These are phyloP conservation scores for Coniella vitis DNA, from an alignment of 2,329 filamentous ascomycete genomes.

Conservation along the genomic window DNA sequence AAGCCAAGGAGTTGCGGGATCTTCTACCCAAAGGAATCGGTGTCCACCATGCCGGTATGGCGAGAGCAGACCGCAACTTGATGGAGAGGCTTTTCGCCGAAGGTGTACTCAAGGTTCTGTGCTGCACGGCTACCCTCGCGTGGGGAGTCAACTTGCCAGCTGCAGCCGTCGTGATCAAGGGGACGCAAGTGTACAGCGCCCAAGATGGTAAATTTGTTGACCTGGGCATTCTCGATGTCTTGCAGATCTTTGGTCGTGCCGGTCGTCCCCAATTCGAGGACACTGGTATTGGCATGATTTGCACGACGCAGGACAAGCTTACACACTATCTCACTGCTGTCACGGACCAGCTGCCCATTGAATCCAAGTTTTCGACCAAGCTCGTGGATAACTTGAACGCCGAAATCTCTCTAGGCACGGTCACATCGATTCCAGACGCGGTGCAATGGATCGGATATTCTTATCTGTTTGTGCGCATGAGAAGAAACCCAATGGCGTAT, in stretches of 20 bases:
- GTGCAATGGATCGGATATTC: constrained; percentile 98
- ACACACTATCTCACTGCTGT: constrained; percentile 87
- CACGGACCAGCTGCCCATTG: constrained; percentile 93
- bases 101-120: constrained; percentile 92
- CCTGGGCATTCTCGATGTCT: constrained; percentile 88
- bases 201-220: constrained; percentile 97
- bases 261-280: constrained; percentile 97
- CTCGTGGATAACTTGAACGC: constrained; percentile 96
- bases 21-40: constrained; percentile 86
- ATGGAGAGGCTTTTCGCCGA: constrained; percentile 88
- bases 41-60: constrained; percentile 95
- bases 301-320: constrained; percentile 90
- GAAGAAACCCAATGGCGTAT: constrained; percentile 81
- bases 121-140: constrained; percentile 93
- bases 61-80: constrained; percentile 87
- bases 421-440: constrained; percentile 87
- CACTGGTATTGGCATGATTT: constrained; percentile 96
- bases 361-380: constrained; percentile 91
- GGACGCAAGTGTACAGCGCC: constrained; percentile 92
- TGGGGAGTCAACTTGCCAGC: constrained; percentile 99
- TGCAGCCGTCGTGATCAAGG: constrained; percentile 95
- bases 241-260: constrained; percentile 97
- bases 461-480: constrained; percentile 95
- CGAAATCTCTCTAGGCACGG: constrained; percentile 87
- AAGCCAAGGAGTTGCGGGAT: constrained; percentile 81